Evolutionary conservation across 1,284 basidiomycete genomes (phyloP), one percentile per base, ranked within the genome.

Genomic region (Spongispora temasekensis): DNA sequence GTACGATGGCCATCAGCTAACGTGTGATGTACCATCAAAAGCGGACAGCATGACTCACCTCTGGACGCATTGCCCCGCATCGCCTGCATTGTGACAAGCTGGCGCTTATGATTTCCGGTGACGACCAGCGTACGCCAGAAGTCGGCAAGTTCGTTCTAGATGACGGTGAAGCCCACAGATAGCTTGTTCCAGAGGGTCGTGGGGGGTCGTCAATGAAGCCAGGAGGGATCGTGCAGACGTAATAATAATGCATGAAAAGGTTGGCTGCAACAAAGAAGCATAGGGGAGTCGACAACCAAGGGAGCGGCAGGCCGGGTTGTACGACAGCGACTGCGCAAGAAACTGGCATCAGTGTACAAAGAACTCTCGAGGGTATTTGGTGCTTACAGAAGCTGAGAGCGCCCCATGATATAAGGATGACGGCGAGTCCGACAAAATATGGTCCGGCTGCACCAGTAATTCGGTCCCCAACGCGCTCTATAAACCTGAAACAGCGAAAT

Each of bases 381-480:
- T 21, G 82, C 91, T 75, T 68, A 96, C 94, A 95, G 74, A 97
- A 98, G 63, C 86, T 88, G 63, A 94, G 67, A 0, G 85, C 81
- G 27, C 93, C 94, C 1, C 81, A 71, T 4, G 80, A 75, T 40
- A 96, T 87, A 48, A 98, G 81, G 7, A 87, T 65, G 64, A 89
- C 80, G 17, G 94, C 95, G 27, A 95, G 78, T 0, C 77, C 82
- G 55, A 98, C 85, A 75, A 98, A 98, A 67, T 91, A 84, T 0
- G 95, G 95, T 0, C 97, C 96, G 17, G 94, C 95, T 55, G 90
- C 88, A 60, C 95, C 94, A 0, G 94, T 97, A 44, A 97, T 66
- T 69, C 83, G 81, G 75, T 97, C 94, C 5, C 86, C 94, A 52
- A 79, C 76, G 52, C 86, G 78, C 77, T 98, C 95, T 31, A 97